These are phyloP conservation scores for Aspergillus pseudoterreus DNA, from an alignment of 2,329 filamentous ascomycete species.

Conservation along the genomic window DNA sequence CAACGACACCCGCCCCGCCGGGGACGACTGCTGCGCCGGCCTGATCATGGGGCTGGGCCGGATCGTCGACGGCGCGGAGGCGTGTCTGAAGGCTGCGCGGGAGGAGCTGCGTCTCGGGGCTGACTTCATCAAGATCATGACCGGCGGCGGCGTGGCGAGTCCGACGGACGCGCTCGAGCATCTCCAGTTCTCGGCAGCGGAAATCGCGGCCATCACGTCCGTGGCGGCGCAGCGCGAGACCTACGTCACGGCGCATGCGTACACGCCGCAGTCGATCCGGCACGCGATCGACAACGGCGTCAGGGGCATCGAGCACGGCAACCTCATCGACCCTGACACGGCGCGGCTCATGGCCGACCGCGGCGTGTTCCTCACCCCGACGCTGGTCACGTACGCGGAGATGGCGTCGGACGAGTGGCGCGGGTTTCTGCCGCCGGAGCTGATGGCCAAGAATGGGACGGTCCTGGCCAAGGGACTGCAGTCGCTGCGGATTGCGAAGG, in stretches of 20 bases:
- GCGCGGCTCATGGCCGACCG: conserved; percentile 47
- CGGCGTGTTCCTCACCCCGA: conserved; percentile 50
- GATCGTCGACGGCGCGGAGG: conserved; percentile 53
- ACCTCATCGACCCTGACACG: conserved; percentile 41
- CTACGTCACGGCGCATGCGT: conserved; percentile 56
- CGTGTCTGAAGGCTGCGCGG: conserved; percentile 49
- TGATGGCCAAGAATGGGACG: conserved; percentile 45
- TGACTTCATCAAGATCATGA: conserved; percentile 61
- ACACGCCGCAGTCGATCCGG: conserved; percentile 51
- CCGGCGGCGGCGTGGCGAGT: conserved; percentile 53
- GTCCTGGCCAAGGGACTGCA: conserved; percentile 46
- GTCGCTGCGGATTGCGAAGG: conserved; percentile 44
- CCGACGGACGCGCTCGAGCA: conserved; percentile 52
- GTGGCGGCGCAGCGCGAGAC: conserved; percentile 48
- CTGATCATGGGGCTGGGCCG: conserved; percentile 21
- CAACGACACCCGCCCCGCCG: conserved; percentile 12
- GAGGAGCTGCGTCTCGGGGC: conserved; percentile 54
- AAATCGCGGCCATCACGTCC: conserved; percentile 51
- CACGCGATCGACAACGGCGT: conserved; percentile 54
- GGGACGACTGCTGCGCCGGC: conserved; percentile 43
- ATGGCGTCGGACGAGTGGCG: conserved; percentile 37
- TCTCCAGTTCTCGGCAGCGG: conserved; percentile 53
- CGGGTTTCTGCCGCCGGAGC: conserved; percentile 3
- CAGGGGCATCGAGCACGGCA: conserved; percentile 52
- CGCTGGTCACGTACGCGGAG: conserved; percentile 48